Percentiles rank a stretch among this genome's conserved stretches.
These are phyloP conservation scores for Petrea volubilis DNA, from an alignment of 257 asterid genomes.

Conservation along the genomic window DNA sequence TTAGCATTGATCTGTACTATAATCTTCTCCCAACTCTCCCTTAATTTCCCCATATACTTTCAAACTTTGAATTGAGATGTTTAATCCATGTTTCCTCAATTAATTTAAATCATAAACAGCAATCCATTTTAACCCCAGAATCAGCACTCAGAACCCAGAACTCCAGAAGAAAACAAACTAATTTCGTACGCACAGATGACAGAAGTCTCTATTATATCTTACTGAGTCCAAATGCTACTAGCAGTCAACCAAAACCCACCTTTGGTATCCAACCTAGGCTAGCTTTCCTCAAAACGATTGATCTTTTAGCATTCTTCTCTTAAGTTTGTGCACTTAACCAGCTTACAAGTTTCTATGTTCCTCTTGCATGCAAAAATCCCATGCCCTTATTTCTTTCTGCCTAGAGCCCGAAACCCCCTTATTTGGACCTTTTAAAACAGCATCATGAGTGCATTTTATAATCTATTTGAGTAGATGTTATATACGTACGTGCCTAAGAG, in stretches of 20 bases:
- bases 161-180: not conserved
- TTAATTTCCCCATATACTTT: not conserved
- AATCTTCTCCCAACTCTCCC: too few species aligned
- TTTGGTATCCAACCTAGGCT: not conserved
- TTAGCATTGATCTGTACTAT: too few species aligned
- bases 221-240: not conserved
- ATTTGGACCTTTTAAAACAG: not conserved
- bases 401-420: conserved; percentile 2
- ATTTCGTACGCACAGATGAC: not conserved
- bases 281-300: not conserved
- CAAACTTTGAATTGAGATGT: not conserved
- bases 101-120: not conserved
- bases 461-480: conserved; percentile 2
- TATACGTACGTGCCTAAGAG: conserved; percentile 93
- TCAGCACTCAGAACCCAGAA: conserved; percentile 1
- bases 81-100: not conserved
- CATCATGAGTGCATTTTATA: conserved; percentile 6
- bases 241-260: conserved; percentile 5
- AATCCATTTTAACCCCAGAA: conserved; percentile 1
- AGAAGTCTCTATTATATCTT: not conserved
- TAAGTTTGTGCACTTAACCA: not conserved
- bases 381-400: not conserved
- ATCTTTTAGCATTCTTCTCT: conserved; percentile 4
- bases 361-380: not conserved
- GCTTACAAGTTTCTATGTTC: not conserved